Evolutionary conservation across 2,329 filamentous ascomycete species (phyloP).

Genomic region (Neofusicoccum cordaticola): DNA sequence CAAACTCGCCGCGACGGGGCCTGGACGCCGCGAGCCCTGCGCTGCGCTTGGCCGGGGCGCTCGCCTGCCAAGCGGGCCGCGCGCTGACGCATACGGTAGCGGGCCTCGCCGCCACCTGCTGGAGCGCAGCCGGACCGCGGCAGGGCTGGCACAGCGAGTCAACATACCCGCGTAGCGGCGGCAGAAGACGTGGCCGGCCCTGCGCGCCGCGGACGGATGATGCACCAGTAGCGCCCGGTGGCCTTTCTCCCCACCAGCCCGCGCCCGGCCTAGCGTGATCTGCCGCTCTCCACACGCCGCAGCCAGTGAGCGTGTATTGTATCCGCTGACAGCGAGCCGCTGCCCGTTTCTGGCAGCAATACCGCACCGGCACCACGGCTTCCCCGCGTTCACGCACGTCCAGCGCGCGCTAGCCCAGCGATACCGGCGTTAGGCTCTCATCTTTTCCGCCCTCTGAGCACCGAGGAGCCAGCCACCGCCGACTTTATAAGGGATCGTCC

Average conservation of each 20-base stretch:
- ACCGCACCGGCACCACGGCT: neutral
- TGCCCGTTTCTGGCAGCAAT: neutral
- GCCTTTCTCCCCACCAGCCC: neutral
- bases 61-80: conserved; percentile 4
- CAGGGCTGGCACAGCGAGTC: neutral
- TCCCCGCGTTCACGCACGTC: neutral
- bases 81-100: conserved; percentile 5
- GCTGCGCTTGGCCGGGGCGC: conserved; percentile 7
- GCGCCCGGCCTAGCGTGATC: neutral
- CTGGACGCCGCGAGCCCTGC: neutral
- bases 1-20: conserved; percentile 6
- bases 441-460: neutral
- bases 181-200: conserved; percentile 4
- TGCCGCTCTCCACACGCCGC: neutral
- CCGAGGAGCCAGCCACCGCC: neutral
- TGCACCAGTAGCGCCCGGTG: neutral
- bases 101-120: conserved; percentile 1
- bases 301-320: neutral
- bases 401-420: neutral
- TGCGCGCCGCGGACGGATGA: neutral
- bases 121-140: neutral
- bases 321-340: too few species aligned
- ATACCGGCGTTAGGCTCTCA: neutral
- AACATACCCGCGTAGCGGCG: neutral
- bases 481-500: conserved; percentile 4